phyloP scores from a whole-genome alignment of 805 yeast species.

The Hanseniaspora jakobsenii region DNA sequence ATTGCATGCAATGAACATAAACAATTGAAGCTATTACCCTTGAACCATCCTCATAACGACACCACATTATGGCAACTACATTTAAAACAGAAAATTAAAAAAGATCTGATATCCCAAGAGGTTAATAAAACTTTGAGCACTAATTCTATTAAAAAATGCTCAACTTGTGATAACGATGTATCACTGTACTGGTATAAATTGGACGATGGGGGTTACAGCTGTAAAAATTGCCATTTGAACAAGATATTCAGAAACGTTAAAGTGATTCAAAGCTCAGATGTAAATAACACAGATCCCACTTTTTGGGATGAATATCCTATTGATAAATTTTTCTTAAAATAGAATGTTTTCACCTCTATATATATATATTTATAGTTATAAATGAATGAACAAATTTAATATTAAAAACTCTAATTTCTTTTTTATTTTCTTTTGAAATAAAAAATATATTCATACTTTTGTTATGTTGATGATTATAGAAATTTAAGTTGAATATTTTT shows the following conservation, averaged over 20 bases:
- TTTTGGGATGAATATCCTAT: slow-evolving; percentile 13
- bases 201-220: slow-evolving; percentile 19
- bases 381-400: slow-evolving; percentile 1
- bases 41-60: slow-evolving; percentile 2
- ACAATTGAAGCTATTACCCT: background rate
- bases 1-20: slow-evolving; percentile 7
- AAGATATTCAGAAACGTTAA: slow-evolving; percentile 4
- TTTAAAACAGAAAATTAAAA: background rate
- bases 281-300: slow-evolving; percentile 5
- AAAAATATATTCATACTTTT: too few relatives aligned
- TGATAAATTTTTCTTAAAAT: slow-evolving; percentile 6
- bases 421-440: background rate
- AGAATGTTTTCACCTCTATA: background rate
- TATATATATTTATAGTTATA: background rate
- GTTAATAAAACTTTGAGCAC: background rate
- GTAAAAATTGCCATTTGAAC: slow-evolving; percentile 15
- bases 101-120: background rate
- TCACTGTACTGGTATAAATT: slow-evolving; percentile 21
- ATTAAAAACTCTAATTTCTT: too few relatives aligned
- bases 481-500: background rate
- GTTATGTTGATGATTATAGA: too few relatives aligned
- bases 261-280: slow-evolving; percentile 2
- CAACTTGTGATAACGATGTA: slow-evolving; percentile 16
- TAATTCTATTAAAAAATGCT: slow-evolving; percentile 16
- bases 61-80: slow-evolving; percentile 11